Conservation (phyloP, 306 rosid genomes). For the Dalbergia oliveri region DNA sequence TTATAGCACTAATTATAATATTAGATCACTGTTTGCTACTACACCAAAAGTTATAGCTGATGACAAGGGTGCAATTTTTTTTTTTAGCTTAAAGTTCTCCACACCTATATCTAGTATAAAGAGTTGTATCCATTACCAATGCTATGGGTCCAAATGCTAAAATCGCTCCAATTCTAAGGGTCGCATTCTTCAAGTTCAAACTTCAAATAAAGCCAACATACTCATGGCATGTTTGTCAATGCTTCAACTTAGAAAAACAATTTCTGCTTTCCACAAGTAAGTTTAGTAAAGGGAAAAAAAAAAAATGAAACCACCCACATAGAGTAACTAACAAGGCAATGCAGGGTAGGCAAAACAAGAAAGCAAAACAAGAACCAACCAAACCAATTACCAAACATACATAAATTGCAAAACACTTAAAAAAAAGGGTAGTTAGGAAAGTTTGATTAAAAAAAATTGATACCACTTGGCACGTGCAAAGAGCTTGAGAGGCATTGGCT, state of each 20-base stretch:
- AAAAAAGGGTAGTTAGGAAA: conserved; percentile 17
- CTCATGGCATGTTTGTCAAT: not conserved
- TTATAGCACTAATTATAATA: no score
- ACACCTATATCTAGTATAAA: no score
- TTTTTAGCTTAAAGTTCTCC: no score
- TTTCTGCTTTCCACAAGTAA: not conserved
- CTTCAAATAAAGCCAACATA: not conserved
- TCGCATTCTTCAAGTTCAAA: no score
- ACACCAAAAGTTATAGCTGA: not conserved
- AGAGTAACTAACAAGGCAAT: conserved; percentile 31
- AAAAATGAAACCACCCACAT: not conserved
- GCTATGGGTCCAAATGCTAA: no score
- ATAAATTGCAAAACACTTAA: not conserved
- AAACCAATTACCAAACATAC: not conserved
- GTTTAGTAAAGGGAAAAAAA: not conserved
- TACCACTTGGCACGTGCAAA: conserved; percentile 77
- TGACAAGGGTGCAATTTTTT: no score
- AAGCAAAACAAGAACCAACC: conserved; percentile 29
- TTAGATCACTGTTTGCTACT: no score
- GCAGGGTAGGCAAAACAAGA: conserved; percentile 36
- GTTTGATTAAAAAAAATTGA: conserved; percentile 40
- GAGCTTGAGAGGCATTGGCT: conserved; percentile 62
- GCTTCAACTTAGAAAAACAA: not conserved
- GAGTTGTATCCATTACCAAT: no score
- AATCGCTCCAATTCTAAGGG: no score